Conservation (phyloP, 306 rosid genomes). For the Canavalia gladiata region DNA sequence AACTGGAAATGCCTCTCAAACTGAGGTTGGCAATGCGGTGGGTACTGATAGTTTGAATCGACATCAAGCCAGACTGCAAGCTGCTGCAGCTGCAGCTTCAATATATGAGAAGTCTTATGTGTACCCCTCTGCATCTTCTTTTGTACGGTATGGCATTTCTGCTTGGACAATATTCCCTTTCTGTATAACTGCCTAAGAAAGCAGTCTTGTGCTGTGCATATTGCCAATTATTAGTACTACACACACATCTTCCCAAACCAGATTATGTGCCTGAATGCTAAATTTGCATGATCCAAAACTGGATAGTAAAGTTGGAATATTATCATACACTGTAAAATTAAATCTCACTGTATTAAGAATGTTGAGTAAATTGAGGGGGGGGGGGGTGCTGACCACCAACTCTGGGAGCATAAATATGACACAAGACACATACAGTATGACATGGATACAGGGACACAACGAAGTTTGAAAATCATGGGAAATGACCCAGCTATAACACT, state of each 20-base stretch:
- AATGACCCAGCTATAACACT: too few relatives aligned
- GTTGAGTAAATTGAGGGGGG: not conserved
- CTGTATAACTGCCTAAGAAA: conserved; percentile 27
- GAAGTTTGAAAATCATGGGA: too few relatives aligned
- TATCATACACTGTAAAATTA: not conserved
- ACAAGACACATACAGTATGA: too few relatives aligned
- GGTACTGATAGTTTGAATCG: conserved; percentile 66
- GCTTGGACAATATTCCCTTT: conserved; percentile 19
- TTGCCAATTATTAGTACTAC: conserved; percentile 26
- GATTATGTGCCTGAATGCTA: not conserved
- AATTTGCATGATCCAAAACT: conserved; percentile 2
- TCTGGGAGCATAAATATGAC: too few relatives aligned
- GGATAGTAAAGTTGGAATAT: not conserved
- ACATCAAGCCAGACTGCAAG: conserved; percentile 90
- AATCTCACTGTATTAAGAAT: conserved; percentile 8
- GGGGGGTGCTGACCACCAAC: too few relatives aligned
- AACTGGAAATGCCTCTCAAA: conserved; percentile 68
- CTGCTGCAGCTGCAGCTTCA: conserved; percentile 96
- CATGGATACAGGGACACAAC: too few relatives aligned
- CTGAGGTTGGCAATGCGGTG: conserved; percentile 58
- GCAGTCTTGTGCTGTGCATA: conserved; percentile 1
- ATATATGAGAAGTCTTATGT: conserved; percentile 87
- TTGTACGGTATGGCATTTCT: conserved; percentile 70
- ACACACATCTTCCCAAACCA: not conserved
- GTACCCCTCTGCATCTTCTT: conserved; percentile 68